Evolutionary conservation across 1,284 basidiomycete genomes (phyloP).

Genomic region (Ceratobasidium sp.): DNA sequence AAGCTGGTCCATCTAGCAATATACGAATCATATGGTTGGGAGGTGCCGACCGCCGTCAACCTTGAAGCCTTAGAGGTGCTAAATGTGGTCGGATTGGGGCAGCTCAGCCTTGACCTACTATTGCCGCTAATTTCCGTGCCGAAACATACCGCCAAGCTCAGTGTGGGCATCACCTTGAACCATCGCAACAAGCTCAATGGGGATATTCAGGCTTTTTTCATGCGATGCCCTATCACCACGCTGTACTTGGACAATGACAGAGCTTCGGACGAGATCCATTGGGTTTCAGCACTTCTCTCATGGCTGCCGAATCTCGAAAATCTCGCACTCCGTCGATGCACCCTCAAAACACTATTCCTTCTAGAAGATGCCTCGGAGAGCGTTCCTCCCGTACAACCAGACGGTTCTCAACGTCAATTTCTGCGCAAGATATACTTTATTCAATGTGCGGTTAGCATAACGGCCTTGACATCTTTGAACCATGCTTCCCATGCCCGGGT

Average conservation of each 20-base stretch:
- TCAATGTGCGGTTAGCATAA: neutral
- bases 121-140: slow-evolving; percentile 6
- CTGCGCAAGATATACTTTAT: neutral
- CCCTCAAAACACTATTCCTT: neutral
- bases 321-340: neutral
- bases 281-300: neutral
- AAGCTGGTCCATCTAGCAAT: neutral
- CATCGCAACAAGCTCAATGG: neutral
- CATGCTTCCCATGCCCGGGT: neutral
- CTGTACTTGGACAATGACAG: neutral
- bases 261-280: neutral
- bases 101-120: neutral
- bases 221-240: neutral
- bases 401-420: neutral
- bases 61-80: slow-evolving; percentile 2
- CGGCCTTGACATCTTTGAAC: neutral
- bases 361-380: no score
- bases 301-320: neutral
- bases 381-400: no score
- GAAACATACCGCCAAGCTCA: neutral
- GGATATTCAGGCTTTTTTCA: neutral
- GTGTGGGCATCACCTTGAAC: neutral
- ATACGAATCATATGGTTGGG: slow-evolving; percentile 9
- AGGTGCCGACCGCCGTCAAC: slow-evolving; percentile 5
- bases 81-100: neutral